Evolutionary conservation across 2,329 filamentous ascomycete genomes (phyloP).

Genomic region (Apiospora arundinis): DNA sequence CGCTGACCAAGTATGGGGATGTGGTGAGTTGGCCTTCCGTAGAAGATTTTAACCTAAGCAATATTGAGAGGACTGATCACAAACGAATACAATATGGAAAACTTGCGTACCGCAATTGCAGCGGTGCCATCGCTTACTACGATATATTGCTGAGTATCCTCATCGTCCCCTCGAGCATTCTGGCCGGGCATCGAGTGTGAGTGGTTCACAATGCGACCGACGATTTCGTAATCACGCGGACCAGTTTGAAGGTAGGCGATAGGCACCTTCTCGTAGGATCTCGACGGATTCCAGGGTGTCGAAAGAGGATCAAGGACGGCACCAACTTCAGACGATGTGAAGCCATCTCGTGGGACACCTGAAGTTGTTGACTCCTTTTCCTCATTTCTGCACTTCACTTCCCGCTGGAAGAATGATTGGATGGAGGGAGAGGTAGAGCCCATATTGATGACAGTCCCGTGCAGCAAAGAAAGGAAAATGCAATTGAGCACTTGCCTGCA

Average conservation of each 20-base stretch:
- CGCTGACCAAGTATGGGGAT: slow-evolving; percentile 57
- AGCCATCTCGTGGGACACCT: slow-evolving; percentile 53
- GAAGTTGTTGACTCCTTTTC: slow-evolving; percentile 25
- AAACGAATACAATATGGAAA: background rate
- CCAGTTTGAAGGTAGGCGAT: slow-evolving; percentile 57
- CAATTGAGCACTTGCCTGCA: background rate
- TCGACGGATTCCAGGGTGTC: slow-evolving; percentile 47
- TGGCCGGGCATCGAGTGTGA: slow-evolving; percentile 50
- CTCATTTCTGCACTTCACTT: slow-evolving; percentile 26
- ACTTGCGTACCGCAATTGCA: slow-evolving; percentile 53
- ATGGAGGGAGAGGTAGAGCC: slow-evolving; percentile 38
- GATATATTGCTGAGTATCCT: slow-evolving; percentile 55
- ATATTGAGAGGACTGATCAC: background rate
- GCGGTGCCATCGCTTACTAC: slow-evolving; percentile 63
- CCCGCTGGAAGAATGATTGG: slow-evolving; percentile 43
- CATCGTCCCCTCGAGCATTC: slow-evolving; percentile 49
- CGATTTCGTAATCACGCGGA: slow-evolving; percentile 55
- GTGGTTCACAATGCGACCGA: slow-evolving; percentile 63
- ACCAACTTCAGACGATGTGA: slow-evolving; percentile 54
- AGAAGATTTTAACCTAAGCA: slow-evolving; percentile 52
- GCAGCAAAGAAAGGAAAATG: background rate
- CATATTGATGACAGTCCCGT: slow-evolving; percentile 27
- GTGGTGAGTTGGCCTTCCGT: slow-evolving; percentile 46
- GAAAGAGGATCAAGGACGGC: slow-evolving; percentile 45
- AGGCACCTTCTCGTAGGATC: slow-evolving; percentile 52